Base-by-base conservation (phyloP, 148 eudicot species). In the Agrostemma githago region DNA sequence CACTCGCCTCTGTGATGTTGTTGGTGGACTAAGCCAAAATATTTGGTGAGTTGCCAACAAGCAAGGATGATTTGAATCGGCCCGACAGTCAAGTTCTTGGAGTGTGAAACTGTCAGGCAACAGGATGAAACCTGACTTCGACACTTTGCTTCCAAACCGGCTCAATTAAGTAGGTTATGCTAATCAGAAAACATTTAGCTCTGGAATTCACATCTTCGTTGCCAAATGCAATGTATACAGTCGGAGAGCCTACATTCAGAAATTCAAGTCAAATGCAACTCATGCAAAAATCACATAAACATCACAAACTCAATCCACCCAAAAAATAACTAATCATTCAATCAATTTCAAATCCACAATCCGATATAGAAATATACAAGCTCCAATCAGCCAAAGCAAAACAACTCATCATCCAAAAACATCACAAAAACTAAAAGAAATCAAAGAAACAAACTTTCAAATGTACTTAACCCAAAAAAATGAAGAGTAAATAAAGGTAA, bases 121-220 rank as follows among this genome's bases (percentile, higher is more conserved):
- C 54, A 86, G 78, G 76, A 90, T 71, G 54, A 95, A 26, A 83
- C 82, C 89, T 86, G 37, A 92, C 91, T 85, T 92, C 99, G 44
- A 88, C 86, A 79, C 81, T 90, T 81, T 80, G 85, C 73, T 81
- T 87, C 48, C 92, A 72, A 73, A 90, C 87, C 67, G 72, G 82
- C 82, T 96, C 97, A 12, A 92, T 84, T 37, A 97, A 90, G 86
- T 88, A 85, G 4, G 97, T 90, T 78, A 96, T 90, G 71, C 97
- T 96, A 79, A 90, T 96, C 54, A 92, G 80, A 77, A 90, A 96
- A 62, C 94, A 87, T 75, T 96, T 96, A 26, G 90, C 99, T 87
- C 99, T 82, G 69, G 82, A 76, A 83, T 89, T 92, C 26, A 88
- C 87, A 42, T 84, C 87, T 72, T 72, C 81, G 67, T 90, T 87